A percentile compares a stretch with the other conserved stretches of the same genome.
phyloP scores from a whole-genome alignment of 371 early-diverging fungal genomes.

The Basidiobolus heterosporus region DNA sequence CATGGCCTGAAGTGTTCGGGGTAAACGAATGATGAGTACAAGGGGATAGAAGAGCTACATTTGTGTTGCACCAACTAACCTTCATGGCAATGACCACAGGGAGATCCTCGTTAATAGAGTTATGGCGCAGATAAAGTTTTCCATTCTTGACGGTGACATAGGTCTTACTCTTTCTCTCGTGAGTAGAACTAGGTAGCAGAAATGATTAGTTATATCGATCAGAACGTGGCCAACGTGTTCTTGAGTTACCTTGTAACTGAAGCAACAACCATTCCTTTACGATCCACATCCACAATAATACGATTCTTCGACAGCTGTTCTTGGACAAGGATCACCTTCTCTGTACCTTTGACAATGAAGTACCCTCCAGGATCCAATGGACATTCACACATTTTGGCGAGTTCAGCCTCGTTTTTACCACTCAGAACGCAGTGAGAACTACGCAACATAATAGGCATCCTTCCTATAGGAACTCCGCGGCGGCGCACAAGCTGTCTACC shows the following conservation, averaged over 20 bases:
- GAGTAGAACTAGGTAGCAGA: conserved; percentile 65
- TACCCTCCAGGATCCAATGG: conserved; percentile 99
- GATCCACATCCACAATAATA: conserved; percentile 94
- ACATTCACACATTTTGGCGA: conserved; percentile 86
- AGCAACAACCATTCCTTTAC: conserved; percentile 67
- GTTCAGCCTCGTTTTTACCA: conserved; percentile 58
- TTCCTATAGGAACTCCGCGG: conserved; percentile 82
- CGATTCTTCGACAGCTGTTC: conserved; percentile 99
- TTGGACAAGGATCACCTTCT: conserved; percentile 98
- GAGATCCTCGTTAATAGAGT: conserved; percentile 84
- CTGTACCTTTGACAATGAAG: conserved; percentile 96
- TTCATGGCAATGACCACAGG: conserved; percentile 80
- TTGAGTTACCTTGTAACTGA: conserved; percentile 50
- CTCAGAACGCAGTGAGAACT: conserved; percentile 77
- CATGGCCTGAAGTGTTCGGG: conserved; percentile 44
- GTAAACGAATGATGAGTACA: not conserved
- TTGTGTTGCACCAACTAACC: too few relatives aligned
- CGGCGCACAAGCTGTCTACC: conserved; percentile 75
- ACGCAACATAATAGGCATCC: conserved; percentile 98
- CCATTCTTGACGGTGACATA: conserved; percentile 62
- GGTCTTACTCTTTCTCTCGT: conserved; percentile 96
- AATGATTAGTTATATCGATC: not conserved
- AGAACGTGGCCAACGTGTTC: not conserved
- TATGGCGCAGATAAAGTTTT: conserved; percentile 86
- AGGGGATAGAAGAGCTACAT: not conserved